Conservation (phyloP, 2,329 filamentous ascomycete species). For the Aurifilum marmelostoma region DNA sequence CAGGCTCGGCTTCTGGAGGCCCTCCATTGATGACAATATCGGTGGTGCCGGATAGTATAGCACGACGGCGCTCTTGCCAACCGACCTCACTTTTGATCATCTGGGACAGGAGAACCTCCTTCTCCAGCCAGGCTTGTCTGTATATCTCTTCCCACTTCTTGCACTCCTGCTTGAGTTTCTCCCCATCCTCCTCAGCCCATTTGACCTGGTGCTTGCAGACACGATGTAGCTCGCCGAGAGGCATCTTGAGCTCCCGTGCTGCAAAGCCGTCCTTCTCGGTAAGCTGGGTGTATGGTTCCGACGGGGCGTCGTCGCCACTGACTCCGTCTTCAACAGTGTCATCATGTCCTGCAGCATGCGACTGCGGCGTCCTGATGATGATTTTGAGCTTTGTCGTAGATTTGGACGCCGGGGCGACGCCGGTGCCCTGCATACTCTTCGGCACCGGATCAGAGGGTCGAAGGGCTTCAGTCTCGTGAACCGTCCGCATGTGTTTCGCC, state of each 20-base stretch:
- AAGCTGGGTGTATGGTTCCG: slow-evolving; percentile 61
- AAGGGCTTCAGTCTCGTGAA: slow-evolving; percentile 94
- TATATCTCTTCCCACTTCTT: slow-evolving; percentile 68
- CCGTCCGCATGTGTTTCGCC: slow-evolving; percentile 97
- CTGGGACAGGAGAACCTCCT: slow-evolving; percentile 78
- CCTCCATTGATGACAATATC: slow-evolving; percentile 46
- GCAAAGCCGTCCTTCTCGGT: slow-evolving; percentile 66
- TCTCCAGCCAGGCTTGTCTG: slow-evolving; percentile 76
- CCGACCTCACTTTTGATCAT: slow-evolving; percentile 68
- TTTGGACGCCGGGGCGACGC: slow-evolving; percentile 43
- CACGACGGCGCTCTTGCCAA: slow-evolving; percentile 62
- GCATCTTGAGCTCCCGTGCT: slow-evolving; percentile 63
- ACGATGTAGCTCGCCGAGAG: slow-evolving; percentile 62
- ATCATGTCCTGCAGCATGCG: slow-evolving; percentile 60
- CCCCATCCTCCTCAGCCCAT: slow-evolving; percentile 71
- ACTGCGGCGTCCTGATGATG: slow-evolving; percentile 64
- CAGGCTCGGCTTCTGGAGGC: slow-evolving; percentile 16
- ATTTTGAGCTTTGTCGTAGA: slow-evolving; percentile 62
- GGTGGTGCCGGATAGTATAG: slow-evolving; percentile 54
- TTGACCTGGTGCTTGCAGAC: slow-evolving; percentile 72
- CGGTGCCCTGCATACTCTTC: slow-evolving; percentile 65
- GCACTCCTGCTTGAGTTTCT: slow-evolving; percentile 66
- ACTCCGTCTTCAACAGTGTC: slow-evolving; percentile 51
- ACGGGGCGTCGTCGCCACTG: slow-evolving; percentile 57
- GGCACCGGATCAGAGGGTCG: slow-evolving; percentile 77